These are phyloP conservation scores for Rhazya stricta DNA, from an alignment of 257 asterid species.

Conservation along the genomic window DNA sequence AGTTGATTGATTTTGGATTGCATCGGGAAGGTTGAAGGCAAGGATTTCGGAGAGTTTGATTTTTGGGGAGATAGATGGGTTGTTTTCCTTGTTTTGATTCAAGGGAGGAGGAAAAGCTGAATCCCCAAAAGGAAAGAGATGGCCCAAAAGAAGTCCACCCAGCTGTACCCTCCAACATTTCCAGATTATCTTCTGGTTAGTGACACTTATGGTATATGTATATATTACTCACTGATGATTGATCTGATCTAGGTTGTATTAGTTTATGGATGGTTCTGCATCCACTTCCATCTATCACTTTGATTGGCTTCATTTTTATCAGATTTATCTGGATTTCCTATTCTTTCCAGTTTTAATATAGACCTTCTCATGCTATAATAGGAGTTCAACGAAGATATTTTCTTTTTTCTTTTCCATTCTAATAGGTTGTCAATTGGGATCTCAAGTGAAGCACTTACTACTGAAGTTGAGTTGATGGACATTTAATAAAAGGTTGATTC, in stretches of 20 bases:
- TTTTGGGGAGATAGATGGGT: constrained; percentile 60
- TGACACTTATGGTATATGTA: background rate
- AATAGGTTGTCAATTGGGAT: constrained; percentile 29
- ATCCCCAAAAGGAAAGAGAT: constrained; percentile 50
- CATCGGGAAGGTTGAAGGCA: constrained; percentile 28
- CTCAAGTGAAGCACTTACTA: constrained; percentile 22
- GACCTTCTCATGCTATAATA: constrained; percentile 18
- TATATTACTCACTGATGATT: constrained; percentile 7
- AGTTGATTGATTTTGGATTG: constrained; percentile 28
- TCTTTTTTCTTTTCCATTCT: constrained; percentile 4
- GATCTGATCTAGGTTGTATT: constrained; percentile 48
- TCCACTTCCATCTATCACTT: constrained; percentile 8
- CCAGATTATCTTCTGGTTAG: constrained; percentile 88
- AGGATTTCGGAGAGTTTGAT: constrained; percentile 28
- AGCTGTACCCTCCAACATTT: constrained; percentile 52
- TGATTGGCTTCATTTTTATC: constrained; percentile 7
- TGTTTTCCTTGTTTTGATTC: constrained; percentile 96
- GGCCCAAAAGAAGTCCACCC: constrained; percentile 60
- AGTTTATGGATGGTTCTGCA: constrained; percentile 12
- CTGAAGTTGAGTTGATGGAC: constrained; percentile 23
- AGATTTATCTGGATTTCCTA: constrained; percentile 16
- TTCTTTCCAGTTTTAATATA: constrained; percentile 18
- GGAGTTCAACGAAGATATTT: constrained; percentile 12
- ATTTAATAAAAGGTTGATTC: constrained; percentile 1
- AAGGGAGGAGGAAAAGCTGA: constrained; percentile 69